Evolutionary conservation across 305 asterid genomes (phyloP).

Genomic region (Solanum hybrid): DNA sequence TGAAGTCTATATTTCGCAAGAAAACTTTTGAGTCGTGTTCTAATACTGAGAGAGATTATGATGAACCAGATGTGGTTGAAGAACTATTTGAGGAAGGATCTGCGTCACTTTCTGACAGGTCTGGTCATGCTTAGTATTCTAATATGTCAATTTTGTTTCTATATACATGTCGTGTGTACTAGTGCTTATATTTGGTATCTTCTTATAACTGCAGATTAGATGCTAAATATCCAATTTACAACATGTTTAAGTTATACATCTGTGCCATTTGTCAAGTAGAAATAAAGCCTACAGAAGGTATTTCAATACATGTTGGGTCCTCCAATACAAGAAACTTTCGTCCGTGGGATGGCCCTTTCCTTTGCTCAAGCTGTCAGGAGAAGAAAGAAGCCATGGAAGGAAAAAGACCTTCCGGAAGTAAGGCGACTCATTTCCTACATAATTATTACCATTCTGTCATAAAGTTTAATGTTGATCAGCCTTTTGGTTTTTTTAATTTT

Average conservation of each 20-base stretch:
- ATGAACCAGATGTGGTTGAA: slow-evolving; percentile 49
- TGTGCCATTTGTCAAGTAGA: slow-evolving; percentile 81
- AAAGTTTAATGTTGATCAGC: neutral
- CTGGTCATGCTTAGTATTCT: neutral
- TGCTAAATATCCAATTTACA: slow-evolving; percentile 69
- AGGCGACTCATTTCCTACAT: neutral
- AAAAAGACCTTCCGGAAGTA: slow-evolving; percentile 55
- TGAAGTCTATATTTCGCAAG: slow-evolving; percentile 58
- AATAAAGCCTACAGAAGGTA: slow-evolving; percentile 71
- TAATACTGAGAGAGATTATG: slow-evolving; percentile 26
- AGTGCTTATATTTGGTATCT: neutral
- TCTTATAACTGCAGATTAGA: slow-evolving; percentile 39
- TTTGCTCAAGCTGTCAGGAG: slow-evolving; percentile 64
- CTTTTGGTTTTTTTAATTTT: neutral
- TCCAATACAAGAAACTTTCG: slow-evolving; percentile 36
- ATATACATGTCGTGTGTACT: neutral
- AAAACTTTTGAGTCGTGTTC: slow-evolving; percentile 42
- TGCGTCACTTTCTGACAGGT: slow-evolving; percentile 71
- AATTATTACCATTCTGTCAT: neutral
- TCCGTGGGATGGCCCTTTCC: slow-evolving; percentile 84
- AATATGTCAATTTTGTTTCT: neutral
- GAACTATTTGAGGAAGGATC: slow-evolving; percentile 80
- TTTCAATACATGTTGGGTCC: slow-evolving; percentile 49
- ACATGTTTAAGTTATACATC: slow-evolving; percentile 66
- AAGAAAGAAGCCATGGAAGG: slow-evolving; percentile 91